Evolutionary conservation across 2,329 filamentous ascomycete genomes (phyloP).

Genomic region (Penicillium sclerotigenum): DNA sequence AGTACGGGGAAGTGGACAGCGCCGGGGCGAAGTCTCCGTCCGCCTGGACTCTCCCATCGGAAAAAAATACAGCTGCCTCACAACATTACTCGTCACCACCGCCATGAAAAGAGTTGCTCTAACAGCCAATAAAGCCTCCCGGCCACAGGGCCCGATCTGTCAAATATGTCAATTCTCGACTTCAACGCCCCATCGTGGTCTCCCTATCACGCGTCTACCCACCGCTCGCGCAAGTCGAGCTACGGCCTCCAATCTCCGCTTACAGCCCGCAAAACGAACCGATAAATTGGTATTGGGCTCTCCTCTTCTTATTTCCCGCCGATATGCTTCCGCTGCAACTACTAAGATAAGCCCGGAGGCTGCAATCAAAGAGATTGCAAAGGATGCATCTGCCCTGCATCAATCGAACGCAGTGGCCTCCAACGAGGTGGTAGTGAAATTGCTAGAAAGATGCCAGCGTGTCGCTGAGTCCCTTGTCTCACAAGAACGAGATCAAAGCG

Average conservation of each 20-base stretch:
- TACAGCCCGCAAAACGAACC: conserved; percentile 19
- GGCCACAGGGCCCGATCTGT: conserved; percentile 31
- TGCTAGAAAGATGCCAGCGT: conserved; percentile 37
- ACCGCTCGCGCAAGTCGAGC: conserved; percentile 6
- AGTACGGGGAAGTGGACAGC: conserved; percentile 22
- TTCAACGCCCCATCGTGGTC: conserved; percentile 17
- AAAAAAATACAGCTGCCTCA: conserved; percentile 16
- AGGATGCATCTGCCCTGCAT: conserved; percentile 30
- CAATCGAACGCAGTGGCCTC: conserved; percentile 32
- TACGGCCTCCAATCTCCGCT: conserved; percentile 10
- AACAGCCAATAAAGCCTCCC: conserved; percentile 26
- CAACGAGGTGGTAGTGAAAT: conserved; percentile 33
- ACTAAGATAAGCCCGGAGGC: conserved; percentile 16
- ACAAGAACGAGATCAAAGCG: conserved; percentile 22
- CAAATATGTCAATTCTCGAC: conserved; percentile 40
- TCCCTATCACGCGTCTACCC: conserved; percentile 20
- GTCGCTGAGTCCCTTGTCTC: conserved; percentile 33
- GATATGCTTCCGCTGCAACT: conserved; percentile 21
- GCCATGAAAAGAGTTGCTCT: conserved; percentile 38
- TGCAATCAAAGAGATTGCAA: conserved; percentile 31
- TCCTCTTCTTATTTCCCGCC: conserved; percentile 5
- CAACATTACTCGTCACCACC: conserved; percentile 8
- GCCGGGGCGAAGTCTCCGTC: conserved; percentile 32
- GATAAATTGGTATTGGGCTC: conserved; percentile 4
- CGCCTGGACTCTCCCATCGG: conserved; percentile 27